These are phyloP conservation scores for Plasmodium malariae DNA, from an alignment of 169 alveolate genomes.

Conservation along the genomic window DNA sequence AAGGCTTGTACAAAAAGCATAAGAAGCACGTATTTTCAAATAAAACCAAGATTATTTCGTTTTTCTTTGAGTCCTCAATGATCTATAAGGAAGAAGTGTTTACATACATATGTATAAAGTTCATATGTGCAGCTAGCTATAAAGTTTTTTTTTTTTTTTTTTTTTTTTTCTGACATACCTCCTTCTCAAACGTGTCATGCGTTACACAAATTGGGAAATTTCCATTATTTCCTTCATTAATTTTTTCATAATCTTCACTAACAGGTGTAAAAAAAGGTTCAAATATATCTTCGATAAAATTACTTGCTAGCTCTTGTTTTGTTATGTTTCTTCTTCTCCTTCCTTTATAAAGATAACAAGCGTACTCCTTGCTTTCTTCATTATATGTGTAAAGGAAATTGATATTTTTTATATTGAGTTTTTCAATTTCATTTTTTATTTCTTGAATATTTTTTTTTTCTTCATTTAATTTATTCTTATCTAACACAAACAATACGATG, in stretches of 20 bases:
- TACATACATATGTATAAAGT: background rate
- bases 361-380: slow-evolving; percentile 65
- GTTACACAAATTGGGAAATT: slow-evolving; percentile 48
- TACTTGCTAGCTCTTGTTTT: slow-evolving; percentile 36
- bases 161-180: slow-evolving; percentile 19
- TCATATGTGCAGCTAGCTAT: background rate
- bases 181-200: slow-evolving; percentile 74
- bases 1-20: slow-evolving; percentile 69
- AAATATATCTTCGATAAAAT: slow-evolving; percentile 30
- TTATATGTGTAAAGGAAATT: slow-evolving; percentile 55
- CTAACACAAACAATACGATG: slow-evolving; percentile 60
- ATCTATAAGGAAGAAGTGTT: slow-evolving; percentile 14
- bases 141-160: background rate
- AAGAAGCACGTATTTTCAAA: slow-evolving; percentile 70
- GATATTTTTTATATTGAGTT: slow-evolving; percentile 47
- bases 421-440: slow-evolving; percentile 56
- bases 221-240: slow-evolving; percentile 54
- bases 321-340: slow-evolving; percentile 70
- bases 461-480: slow-evolving; percentile 58
- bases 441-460: slow-evolving; percentile 58
- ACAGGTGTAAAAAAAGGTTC: slow-evolving; percentile 55
- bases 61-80: slow-evolving; percentile 70
- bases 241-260: slow-evolving; percentile 58
- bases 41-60: slow-evolving; percentile 45
- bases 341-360: slow-evolving; percentile 71